Base-by-base conservation (phyloP, 2,329 filamentous ascomycete species). In the Fusarium kyushuense region DNA sequence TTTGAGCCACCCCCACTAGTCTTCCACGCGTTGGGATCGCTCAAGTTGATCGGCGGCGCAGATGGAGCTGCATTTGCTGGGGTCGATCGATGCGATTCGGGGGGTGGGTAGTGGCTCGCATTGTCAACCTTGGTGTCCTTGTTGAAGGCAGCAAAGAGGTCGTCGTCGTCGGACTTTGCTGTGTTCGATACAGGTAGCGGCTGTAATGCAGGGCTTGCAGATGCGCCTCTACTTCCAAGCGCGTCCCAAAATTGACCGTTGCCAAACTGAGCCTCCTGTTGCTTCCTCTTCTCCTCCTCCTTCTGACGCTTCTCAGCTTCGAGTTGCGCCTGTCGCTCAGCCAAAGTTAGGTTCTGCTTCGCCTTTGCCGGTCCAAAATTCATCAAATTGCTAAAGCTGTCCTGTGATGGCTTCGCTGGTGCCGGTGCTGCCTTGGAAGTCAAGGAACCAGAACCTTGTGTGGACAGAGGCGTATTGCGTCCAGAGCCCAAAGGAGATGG, bases 321-420 rank as follows among this genome's bases (percentile, higher is more conserved):
- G 36, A 91, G 78, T 62, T 87, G 87, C 65, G 88, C 86, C 78
- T 93, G 92, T 73, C 93, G 90, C 78, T 97, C 92, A 69, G 92
- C 87, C 69, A 97, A 80, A 64, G 88, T 91, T 17, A 97, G 83
- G 67, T 91, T 96, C 77, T 89, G 90, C 30, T 85, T 87, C 54
- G 81, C 79, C 76, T 89, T 90, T 51, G 85, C 81, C 8, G 77
- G 71, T 17, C 77, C 78, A 73, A 91, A 89, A 70, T 85, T 89
- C 64, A 94, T 84, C 52, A 96, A 82, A 73, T 89, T 91, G 74
- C 92, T 92, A 80, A 96, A 96, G 81, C 90, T 93, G 76, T 96
- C 92, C 46, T 85, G 80, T 8, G 86, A 79, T 35, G 89, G 74
- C 70, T 86, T 91, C 6, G 79, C 60, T 3, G 81, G 69, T 14